Evolutionary conservation across 257 asterid genomes (phyloP).

Genomic region (Lithospermum erythrorhizon): DNA sequence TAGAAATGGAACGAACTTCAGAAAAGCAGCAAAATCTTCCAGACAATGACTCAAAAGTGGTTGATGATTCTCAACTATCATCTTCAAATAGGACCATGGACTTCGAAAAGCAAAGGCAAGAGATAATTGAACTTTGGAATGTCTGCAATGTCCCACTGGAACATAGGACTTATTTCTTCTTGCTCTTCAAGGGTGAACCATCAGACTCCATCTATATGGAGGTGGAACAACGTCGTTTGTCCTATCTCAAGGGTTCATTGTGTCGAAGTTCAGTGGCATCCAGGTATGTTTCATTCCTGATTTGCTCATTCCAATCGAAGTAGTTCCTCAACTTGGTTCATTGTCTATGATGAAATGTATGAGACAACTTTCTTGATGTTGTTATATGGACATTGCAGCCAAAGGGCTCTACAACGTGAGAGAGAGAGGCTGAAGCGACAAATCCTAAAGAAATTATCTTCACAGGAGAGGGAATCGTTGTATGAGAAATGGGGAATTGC

Average conservation of each 20-base stretch:
- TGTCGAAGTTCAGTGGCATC: conserved; percentile 40
- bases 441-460: conserved; percentile 32
- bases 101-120: conserved; percentile 46
- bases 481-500: conserved; percentile 48
- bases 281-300: conserved; percentile 26
- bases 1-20: conserved; percentile 11
- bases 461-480: conserved; percentile 30
- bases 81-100: conserved; percentile 37
- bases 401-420: conserved; percentile 53
- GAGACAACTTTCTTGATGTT: conserved; percentile 2
- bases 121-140: conserved; percentile 57
- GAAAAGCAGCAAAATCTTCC: conserved; percentile 14
- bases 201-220: conserved; percentile 62
- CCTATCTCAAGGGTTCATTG: conserved; percentile 54
- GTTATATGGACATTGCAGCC: conserved; percentile 31
- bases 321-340: not conserved
- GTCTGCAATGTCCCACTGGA: conserved; percentile 51
- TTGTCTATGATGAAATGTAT: not conserved
- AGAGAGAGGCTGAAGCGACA: conserved; percentile 49
- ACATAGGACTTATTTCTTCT: conserved; percentile 60
- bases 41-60: conserved; percentile 13
- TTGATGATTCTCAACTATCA: conserved; percentile 3
- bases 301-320: not conserved
- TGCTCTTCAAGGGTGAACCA: conserved; percentile 50
- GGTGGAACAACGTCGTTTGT: conserved; percentile 56